Evolutionary conservation across 2,329 filamentous ascomycete genomes (phyloP).

Genomic region (Aspergillus fumigatus): DNA sequence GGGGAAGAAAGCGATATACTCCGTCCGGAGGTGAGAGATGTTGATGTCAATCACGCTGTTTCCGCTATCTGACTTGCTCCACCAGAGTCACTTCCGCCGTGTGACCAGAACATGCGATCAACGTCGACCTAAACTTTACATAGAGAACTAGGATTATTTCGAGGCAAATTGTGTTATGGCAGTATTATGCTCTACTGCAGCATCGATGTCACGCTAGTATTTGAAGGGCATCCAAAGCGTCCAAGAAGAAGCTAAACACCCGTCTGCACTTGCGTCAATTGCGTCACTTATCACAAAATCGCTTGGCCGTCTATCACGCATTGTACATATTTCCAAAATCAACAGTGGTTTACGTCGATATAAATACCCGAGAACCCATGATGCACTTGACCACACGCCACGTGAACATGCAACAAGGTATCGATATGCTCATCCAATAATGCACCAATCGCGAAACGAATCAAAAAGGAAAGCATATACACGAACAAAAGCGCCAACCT

Average conservation of each 20-base stretch:
- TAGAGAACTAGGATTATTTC: too few relatives aligned
- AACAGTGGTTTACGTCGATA: neutral
- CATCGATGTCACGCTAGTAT: neutral
- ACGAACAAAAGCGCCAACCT: neutral
- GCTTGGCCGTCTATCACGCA: neutral
- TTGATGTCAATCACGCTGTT: conserved; percentile 11
- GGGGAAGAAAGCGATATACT: neutral
- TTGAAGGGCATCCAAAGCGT: neutral
- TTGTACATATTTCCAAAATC: neutral
- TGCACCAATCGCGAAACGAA: neutral
- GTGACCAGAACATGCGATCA: conserved; percentile 9
- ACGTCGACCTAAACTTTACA: conserved; percentile 1
- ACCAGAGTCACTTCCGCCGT: conserved; percentile 8
- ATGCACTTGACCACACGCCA: neutral
- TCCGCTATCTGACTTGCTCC: conserved; percentile 9
- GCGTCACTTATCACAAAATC: neutral
- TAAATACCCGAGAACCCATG: neutral
- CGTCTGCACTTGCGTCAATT: neutral
- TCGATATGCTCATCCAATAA: neutral
- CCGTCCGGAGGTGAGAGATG: neutral
- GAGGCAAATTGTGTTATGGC: neutral
- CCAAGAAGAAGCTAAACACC: neutral
- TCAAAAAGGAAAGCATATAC: conserved; percentile 2
- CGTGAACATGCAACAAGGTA: neutral
- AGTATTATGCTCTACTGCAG: neutral